phyloP scores from a whole-genome alignment of 768 basidiomycete species.

The Termitomyces sp. region DNA sequence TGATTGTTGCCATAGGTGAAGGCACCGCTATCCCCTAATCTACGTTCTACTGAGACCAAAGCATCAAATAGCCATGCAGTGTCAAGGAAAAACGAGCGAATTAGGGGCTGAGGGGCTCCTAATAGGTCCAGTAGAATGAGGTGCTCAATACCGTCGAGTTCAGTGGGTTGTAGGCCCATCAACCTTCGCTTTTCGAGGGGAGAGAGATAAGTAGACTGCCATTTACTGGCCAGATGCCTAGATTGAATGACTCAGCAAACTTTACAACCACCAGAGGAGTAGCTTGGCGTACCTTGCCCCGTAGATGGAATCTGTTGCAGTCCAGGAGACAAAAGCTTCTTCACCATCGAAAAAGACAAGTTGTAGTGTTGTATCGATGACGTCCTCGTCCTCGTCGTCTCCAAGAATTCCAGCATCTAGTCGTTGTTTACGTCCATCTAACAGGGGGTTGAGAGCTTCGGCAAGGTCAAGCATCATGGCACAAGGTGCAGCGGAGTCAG shows the following conservation, averaged over 20 bases:
- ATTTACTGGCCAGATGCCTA: slow-evolving; percentile 87
- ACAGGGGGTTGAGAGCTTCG: slow-evolving; percentile 70
- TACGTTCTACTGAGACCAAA: slow-evolving; percentile 65
- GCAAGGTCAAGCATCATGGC: slow-evolving; percentile 93
- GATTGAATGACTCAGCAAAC: background rate
- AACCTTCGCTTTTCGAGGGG: slow-evolving; percentile 59
- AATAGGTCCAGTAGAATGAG: slow-evolving; percentile 91
- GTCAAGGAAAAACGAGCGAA: slow-evolving; percentile 79
- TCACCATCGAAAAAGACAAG: slow-evolving; percentile 97
- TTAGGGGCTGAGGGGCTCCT: slow-evolving; percentile 69
- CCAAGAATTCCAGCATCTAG: slow-evolving; percentile 41
- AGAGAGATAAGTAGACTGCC: slow-evolving; percentile 67
- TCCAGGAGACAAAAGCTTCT: slow-evolving; percentile 93
- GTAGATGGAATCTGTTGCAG: slow-evolving; percentile 85
- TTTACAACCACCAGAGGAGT: background rate
- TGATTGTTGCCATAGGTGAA: slow-evolving; percentile 48
- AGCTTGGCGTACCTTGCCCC: slow-evolving; percentile 73
- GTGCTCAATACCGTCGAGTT: slow-evolving; percentile 81
- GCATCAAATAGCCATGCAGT: slow-evolving; percentile 94
- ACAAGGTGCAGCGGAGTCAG: slow-evolving; percentile 94
- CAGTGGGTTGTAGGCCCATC: slow-evolving; percentile 51
- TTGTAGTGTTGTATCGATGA: slow-evolving; percentile 83
- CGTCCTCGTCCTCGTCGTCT: slow-evolving; percentile 66
- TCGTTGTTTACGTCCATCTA: slow-evolving; percentile 57
- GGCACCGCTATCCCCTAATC: slow-evolving; percentile 63